Evolutionary conservation across 345 rosid species (phyloP).

Genomic region (Salix suchowensis): DNA sequence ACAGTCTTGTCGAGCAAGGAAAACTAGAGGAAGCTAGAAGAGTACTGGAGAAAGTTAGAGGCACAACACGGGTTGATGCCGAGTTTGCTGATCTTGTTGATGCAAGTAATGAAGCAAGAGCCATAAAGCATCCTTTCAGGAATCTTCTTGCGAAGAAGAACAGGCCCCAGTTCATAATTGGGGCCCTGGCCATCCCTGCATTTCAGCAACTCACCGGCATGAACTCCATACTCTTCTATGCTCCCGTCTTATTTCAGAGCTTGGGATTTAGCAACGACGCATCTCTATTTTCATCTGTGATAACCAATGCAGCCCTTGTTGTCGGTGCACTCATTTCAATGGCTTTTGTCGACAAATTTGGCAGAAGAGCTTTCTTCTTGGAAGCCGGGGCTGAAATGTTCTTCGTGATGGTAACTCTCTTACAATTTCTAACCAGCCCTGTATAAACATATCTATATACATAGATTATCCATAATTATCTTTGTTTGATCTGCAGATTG

Average conservation of each 20-base stretch:
- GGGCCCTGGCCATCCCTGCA: conserved; percentile 35
- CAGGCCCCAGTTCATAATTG: conserved; percentile 24
- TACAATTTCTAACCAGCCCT: not conserved
- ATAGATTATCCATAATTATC: no score
- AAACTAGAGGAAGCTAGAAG: conserved; percentile 16
- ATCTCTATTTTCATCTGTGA: conserved; percentile 34
- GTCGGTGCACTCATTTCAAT: conserved; percentile 29
- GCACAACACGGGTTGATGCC: conserved; percentile 25
- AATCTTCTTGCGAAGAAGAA: conserved; percentile 22
- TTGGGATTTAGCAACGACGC: conserved; percentile 41
- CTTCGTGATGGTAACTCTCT: conserved; percentile 20
- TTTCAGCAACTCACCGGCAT: conserved; percentile 50
- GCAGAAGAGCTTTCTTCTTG: conserved; percentile 40
- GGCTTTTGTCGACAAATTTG: conserved; percentile 30
- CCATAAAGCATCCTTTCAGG: conserved; percentile 35
- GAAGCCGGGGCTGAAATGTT: conserved; percentile 46
- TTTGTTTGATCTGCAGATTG: conserved; percentile 4
- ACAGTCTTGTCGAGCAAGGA: conserved; percentile 33
- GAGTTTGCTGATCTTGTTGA: conserved; percentile 29
- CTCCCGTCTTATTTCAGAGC: conserved; percentile 48
- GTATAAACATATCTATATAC: no score
- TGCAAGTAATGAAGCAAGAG: conserved; percentile 25
- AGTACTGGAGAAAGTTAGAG: conserved; percentile 27
- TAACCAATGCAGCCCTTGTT: conserved; percentile 33
- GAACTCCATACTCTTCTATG: conserved; percentile 45